Base-by-base conservation (phyloP, 768 basidiomycete genomes). In the Suillus lakei region DNA sequence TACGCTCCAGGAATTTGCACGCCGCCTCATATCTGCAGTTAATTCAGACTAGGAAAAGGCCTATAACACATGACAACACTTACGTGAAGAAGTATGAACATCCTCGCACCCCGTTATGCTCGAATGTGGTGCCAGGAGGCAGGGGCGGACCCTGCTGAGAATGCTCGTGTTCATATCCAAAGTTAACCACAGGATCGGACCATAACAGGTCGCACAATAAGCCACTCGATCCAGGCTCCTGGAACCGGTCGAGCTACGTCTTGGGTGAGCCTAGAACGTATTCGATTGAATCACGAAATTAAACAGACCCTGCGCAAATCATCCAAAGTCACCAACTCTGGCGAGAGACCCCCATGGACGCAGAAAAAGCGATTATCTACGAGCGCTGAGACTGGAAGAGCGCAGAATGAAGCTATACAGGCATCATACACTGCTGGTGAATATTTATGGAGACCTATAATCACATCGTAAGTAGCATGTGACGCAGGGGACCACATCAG, bases 291-390 rank as follows among this genome's bases (percentile, higher is more conserved):
- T 28, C 64, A 41, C 1, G 12, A 41, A 1, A 34, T 28, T 13
- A 44, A 67, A 59, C 85, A 61, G 62, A 94, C 93, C 28, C 76
- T 76, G 30, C 83, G 77, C 10, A 97, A 70, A 74, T 99, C 97
- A 39, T 88, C 87, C 4, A 99, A 82, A 7, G 87, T 88, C 51
- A 89, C 79, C 1, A 99, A 84, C 68, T 92, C 89, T 0, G 98
- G 98, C 0, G 93, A 95, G 43, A 99, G 84, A 4, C 98, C 98
- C 2, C 98, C 98, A 70, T 99, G 98, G 3, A 99, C 95, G 73
- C 97, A 99, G 77, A 99, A 92, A 83, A 99, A 99, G 72, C 95
- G 92, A 67, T 88, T 85, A 76, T 99, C 98, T 77, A 99, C 92
- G 64, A 99, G 82, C 8, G 95, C 98, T 0, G 95, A 86, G 39